Conservation (phyloP, 2,329 filamentous ascomycete genomes). For the Trichoderma koningii region DNA sequence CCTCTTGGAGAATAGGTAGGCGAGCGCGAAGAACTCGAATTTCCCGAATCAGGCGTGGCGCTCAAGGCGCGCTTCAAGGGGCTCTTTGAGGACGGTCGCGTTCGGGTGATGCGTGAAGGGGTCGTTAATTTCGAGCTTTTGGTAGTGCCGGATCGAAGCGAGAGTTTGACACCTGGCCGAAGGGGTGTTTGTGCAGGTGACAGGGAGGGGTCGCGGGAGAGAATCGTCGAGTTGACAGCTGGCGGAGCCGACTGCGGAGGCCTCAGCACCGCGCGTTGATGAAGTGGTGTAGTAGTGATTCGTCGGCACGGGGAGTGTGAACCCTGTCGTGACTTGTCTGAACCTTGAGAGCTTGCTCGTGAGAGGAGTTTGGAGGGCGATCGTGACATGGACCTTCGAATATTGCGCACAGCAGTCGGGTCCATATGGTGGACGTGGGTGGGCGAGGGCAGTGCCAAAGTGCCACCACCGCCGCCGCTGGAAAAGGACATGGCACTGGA, state of each 20-base stretch:
- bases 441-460: slow-evolving; percentile 83
- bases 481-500: slow-evolving; percentile 57
- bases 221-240: slow-evolving; percentile 36
- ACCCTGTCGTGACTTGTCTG: slow-evolving; percentile 50
- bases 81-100: slow-evolving; percentile 74
- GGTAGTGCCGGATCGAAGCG: slow-evolving; percentile 56
- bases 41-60: slow-evolving; percentile 70
- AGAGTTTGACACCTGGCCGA: slow-evolving; percentile 67
- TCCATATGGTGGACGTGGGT: slow-evolving; percentile 81
- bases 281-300: slow-evolving; percentile 41
- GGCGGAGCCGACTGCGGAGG: slow-evolving; percentile 43
- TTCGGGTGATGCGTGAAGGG: slow-evolving; percentile 55
- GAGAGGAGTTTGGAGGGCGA: slow-evolving; percentile 88
- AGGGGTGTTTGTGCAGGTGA: slow-evolving; percentile 65
- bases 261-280: slow-evolving; percentile 38
- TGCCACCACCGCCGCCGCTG: slow-evolving; percentile 65
- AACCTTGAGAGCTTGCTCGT: slow-evolving; percentile 51
- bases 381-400: slow-evolving; percentile 84
- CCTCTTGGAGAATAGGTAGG: slow-evolving; percentile 42
- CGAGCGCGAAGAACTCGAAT: slow-evolving; percentile 56
- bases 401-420: slow-evolving; percentile 76
- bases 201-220: slow-evolving; percentile 39
- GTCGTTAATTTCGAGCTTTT: slow-evolving; percentile 59
- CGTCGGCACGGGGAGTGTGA: slow-evolving; percentile 55
- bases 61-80: slow-evolving; percentile 77